Percentiles rank a stretch among this genome's conserved stretches.
Evolutionary conservation across 768 basidiomycete genomes (phyloP).

Genomic region (Leucocoprinus birnbaumii): DNA sequence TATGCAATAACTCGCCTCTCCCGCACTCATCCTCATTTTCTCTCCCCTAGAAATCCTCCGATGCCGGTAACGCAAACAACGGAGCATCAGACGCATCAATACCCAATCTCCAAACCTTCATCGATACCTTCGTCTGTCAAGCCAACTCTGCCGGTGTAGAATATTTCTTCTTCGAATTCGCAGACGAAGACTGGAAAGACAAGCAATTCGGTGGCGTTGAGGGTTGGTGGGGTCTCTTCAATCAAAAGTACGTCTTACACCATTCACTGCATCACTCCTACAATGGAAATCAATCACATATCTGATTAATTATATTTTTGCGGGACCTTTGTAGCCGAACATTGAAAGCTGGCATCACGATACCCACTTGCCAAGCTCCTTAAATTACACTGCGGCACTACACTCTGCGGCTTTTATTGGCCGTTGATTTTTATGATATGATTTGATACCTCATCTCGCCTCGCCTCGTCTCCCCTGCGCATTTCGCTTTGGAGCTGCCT

Average conservation of each 20-base stretch:
- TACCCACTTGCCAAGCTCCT: conserved; percentile 54
- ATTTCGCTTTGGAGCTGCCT: too few species aligned
- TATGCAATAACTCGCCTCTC: conserved; percentile 22
- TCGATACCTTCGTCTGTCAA: conserved; percentile 85
- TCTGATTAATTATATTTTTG: too few species aligned
- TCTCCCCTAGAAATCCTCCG: conserved; percentile 50
- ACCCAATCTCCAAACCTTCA: conserved; percentile 71
- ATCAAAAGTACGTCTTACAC: conserved; percentile 31
- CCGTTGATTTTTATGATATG: too few species aligned
- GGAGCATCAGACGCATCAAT: conserved; percentile 66
- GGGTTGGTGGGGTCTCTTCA: conserved; percentile 50
- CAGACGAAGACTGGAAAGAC: conserved; percentile 84
- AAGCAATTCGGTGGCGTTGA: conserved; percentile 77
- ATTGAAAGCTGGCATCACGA: conserved; percentile 60
- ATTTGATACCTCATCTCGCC: not conserved
- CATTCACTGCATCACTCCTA: too few species aligned
- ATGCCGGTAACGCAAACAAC: conserved; percentile 54
- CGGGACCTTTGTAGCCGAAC: conserved; percentile 44
- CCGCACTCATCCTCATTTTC: not conserved
- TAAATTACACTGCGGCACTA: too few species aligned
- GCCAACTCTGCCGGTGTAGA: conserved; percentile 78
- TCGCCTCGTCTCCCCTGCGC: not conserved
- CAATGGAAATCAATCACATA: not conserved
- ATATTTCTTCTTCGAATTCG: conserved; percentile 89
- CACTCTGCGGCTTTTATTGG: not conserved